phyloP scores from a whole-genome alignment of 129 eudicot species.

The Deinandra increscens region DNA sequence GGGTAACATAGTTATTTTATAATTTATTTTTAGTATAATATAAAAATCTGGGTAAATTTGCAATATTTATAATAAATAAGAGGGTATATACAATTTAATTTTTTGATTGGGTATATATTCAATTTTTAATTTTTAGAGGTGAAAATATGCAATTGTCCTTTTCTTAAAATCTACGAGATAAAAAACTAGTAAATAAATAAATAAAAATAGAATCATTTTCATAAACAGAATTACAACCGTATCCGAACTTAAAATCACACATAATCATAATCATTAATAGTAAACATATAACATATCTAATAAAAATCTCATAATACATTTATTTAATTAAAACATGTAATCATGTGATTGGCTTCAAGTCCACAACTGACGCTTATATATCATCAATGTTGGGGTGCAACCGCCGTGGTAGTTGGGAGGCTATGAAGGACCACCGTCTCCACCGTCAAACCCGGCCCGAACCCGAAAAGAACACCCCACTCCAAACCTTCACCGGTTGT shows the following conservation, averaged over 20 bases:
- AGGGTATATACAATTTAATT: too few relatives aligned
- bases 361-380: neutral
- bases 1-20: too few relatives aligned
- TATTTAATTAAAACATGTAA: neutral
- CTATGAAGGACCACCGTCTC: conserved; percentile 62
- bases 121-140: too few relatives aligned
- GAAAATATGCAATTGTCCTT: too few relatives aligned
- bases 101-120: too few relatives aligned
- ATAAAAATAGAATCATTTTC: neutral
- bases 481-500: conserved; percentile 60
- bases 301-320: neutral
- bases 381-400: conserved; percentile 1
- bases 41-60: too few relatives aligned
- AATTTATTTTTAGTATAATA: too few relatives aligned
- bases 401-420: conserved; percentile 28
- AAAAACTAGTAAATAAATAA: too few relatives aligned
- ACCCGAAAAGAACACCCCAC: conserved; percentile 61
- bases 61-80: too few relatives aligned
- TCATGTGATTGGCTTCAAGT: neutral
- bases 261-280: neutral
- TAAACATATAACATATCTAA: neutral
- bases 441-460: conserved; percentile 62
- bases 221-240: neutral
- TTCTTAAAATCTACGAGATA: too few relatives aligned
- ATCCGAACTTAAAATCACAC: neutral